Evolutionary conservation across 495 filamentous ascomycete species (phyloP), one percentile per base, ranked within the genome.

Genomic region (Apiosordaria backusii): DNA sequence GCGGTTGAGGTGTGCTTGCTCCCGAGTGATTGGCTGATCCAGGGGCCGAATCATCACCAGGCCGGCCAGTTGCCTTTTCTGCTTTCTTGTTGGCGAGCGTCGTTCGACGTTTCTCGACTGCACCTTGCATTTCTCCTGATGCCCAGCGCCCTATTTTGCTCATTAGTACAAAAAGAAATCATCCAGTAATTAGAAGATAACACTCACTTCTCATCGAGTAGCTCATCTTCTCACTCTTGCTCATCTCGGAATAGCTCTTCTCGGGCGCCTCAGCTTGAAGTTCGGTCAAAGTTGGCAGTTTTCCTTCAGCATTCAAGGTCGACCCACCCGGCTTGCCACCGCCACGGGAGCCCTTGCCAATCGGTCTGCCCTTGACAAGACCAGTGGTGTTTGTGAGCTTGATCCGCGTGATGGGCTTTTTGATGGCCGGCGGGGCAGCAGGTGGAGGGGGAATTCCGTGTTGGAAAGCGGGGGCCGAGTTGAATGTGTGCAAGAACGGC

Each of bases 141-240:
- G 77, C 77, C 82, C 81, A 84, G 16, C 82, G 80, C 29, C 78
- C 81, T 83, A 65, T 60, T 5, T 7, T 23, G 16, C 3, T 23
- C 52, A 72, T 78, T 69, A 77, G 72, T 61, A 71, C 59, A 24
- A 59, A 19, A 57, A 60, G 27, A 1, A 40, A 16, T 19, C 0
- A 1, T 6, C 4, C 19, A 54, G 21, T 25, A 50, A 29, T 3
- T 6, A 22, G 24, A 54, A 40, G 18, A 24, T 13, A 1, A 45
- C 0, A 75, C 76, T 68, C 72, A 82, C 81, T 71, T 72, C 80
- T 80, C 81, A 83, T 83, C 1, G 80, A 82, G 50, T 67, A 73
- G 2, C 76, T 79, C 81, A 83, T 83, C 73, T 83, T 83, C 71
- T 83, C 81, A 7, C 79, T 81, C 69, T 83, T 83, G 53, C 78